phyloP scores from a whole-genome alignment of 2,329 filamentous ascomycete species.

The Ophiostoma ulmi region DNA sequence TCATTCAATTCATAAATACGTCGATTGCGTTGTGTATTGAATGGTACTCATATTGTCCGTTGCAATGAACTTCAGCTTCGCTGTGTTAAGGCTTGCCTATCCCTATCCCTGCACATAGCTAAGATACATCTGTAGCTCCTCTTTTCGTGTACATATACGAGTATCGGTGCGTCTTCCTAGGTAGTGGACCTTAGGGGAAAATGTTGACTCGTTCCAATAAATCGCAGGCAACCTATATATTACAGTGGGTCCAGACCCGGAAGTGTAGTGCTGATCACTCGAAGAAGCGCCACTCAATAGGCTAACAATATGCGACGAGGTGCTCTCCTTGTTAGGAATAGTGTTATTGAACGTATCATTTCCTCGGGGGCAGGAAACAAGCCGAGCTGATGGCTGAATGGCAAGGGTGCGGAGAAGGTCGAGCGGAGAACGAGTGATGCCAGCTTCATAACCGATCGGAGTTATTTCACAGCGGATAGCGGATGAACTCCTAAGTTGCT shows the following conservation, averaged over 20 bases:
- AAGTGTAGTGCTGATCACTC: not conserved
- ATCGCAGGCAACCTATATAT: not conserved
- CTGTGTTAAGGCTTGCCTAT: no score
- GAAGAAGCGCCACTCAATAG: not conserved
- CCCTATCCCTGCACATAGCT: no score
- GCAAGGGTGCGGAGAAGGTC: conserved; percentile 6
- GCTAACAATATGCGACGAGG: not conserved
- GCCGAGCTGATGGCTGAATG: not conserved
- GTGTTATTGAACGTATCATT: not conserved
- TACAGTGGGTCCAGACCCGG: not conserved
- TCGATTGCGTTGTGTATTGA: no score
- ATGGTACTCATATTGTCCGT: no score
- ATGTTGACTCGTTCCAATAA: not conserved
- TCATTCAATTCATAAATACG: no score
- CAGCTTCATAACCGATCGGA: not conserved
- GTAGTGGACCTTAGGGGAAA: not conserved
- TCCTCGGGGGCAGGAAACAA: not conserved
- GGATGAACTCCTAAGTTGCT: no score
- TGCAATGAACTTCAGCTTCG: no score
- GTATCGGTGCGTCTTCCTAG: not conserved
- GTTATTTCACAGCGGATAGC: not conserved
- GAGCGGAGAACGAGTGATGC: not conserved
- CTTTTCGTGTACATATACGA: no score
- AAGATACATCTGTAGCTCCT: no score
- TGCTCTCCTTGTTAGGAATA: not conserved